These are phyloP conservation scores for Fusarium ramigenum DNA, from an alignment of 2,329 filamentous ascomycete species.

Conservation along the genomic window DNA sequence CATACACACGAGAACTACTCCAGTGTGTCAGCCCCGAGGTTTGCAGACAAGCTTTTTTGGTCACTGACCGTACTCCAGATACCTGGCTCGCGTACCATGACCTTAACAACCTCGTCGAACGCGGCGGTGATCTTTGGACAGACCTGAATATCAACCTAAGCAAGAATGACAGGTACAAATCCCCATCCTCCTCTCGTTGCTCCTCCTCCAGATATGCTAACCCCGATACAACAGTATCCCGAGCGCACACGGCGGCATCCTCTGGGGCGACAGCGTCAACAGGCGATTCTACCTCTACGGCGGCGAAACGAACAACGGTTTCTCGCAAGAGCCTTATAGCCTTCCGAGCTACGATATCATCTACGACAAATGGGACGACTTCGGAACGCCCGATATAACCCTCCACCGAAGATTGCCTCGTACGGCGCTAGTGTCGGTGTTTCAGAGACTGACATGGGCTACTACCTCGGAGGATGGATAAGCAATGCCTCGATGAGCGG, in stretches of 20 bases:
- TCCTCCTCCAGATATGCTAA: background rate
- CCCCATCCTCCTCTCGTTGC: fast-evolving
- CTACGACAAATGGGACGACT: constrained; percentile 2
- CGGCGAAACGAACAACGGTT: background rate
- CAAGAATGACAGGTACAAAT: background rate
- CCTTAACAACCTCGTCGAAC: background rate
- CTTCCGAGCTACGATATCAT: background rate
- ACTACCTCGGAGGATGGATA: background rate
- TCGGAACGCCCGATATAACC: background rate
- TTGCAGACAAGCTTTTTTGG: background rate
- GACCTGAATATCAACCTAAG: background rate
- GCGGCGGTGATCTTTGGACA: background rate
- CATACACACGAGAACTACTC: constrained; percentile 1
- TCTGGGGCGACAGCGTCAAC: background rate
- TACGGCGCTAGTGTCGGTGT: background rate
- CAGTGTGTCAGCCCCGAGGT: background rate
- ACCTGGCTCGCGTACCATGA: background rate
- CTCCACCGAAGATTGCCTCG: background rate
- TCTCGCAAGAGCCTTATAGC: background rate
- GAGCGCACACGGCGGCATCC: background rate
- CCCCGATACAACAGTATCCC: background rate
- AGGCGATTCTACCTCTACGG: constrained; percentile 1
- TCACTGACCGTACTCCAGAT: background rate
- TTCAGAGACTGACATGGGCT: background rate
- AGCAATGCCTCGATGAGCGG: constrained; percentile 1